Evolutionary conservation across 2,329 filamentous ascomycete genomes (phyloP), one percentile per base, ranked within the genome.

Genomic region (Cladophialophora immunda): DNA sequence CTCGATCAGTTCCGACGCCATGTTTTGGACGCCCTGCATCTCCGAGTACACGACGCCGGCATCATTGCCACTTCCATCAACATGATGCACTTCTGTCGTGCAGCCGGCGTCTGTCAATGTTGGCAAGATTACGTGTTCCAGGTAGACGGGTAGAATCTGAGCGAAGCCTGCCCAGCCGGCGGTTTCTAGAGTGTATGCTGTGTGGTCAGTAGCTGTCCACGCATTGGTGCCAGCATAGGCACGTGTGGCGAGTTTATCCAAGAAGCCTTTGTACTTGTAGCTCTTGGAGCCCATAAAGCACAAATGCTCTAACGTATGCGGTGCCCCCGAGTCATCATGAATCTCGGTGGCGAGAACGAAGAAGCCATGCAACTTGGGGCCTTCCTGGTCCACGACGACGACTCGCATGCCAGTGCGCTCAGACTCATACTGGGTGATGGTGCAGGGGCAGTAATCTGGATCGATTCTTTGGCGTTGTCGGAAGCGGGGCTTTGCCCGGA

Each of bases 31-130:
- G 27, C 90, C 95, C 80, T 99, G 95, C 95, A 99, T 99, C 80
- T 99, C 95, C 0, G 94, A 97, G 80, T 99, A 99, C 8, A 99
- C 95, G 1, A 97, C 94, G 69, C 93, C 95, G 50, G 95, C 95
- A 84, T 99, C 95, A 70, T 98, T 91, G 64, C 95, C 95, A 72
- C 92, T 89, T 17, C 93, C 94, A 76, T 99, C 93, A 63, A 99
- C 87, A 77, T 99, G 95, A 81, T 97, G 93, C 1, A 99, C 95
- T 78, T 99, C 95, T 2, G 95, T 99, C 71, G 94, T 90, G 77
- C 96, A 97, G 11, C 89, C 93, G 64, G 94, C 91, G 78, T 99
- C 94, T 0, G 94, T 98, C 68, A 99, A 84, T 7, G 93, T 97
- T 0, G 95, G 95, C 8, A 96, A 83, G 69, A 99, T 87, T 34